Base-by-base conservation (phyloP, 139 green algal genomes). In the Axilococcus clingmanii region DNA sequence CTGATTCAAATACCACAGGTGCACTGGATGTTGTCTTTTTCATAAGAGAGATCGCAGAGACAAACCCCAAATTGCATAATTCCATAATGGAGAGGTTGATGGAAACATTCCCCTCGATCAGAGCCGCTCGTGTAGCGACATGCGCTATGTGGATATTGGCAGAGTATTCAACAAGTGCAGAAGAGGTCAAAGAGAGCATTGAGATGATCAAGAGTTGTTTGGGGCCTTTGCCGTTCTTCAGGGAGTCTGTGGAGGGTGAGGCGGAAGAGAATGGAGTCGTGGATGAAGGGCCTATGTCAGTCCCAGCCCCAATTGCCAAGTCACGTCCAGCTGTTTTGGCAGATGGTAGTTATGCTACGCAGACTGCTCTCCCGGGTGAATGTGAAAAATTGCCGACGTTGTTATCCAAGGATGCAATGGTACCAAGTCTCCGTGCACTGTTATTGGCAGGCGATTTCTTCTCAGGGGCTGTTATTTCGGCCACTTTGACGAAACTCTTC, bases 341-440 rank as follows among this genome's bases (percentile, higher is more conserved):
- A 14, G 92, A 99, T 57, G 92, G 92, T 40, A 93, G 82, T 7
- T 99, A 99, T 66, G 92, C 92, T 24, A 95, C 90, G 7, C 86
- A 97, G 72, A 66, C 65, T 32, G 65, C 65, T 17, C 47, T 68
- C 41, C 52, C 65, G 4, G 65, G 57, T 29, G 50, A 54, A 19
- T n/a, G n/a, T n/a, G n/a, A n/a, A n/a, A n/a, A n/a, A n/a, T n/a
- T n/a, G n/a, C 4, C 30, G 23, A 19, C 30, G 1, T 12, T 49
- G 9, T 28, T 55, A 5, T n/a, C n/a, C n/a, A 32, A 32, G 9
- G 24, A 33, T 57, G 49, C 49, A n/a, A 31, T 7, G 60, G 19
- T 30, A 20, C 72, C 81, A 30, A 81, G 76, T 58, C 67, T 89
- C 20, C 48, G 70, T 29, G 48, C 78, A 14, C 55, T 93, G 53